phyloP scores from a whole-genome alignment of 768 basidiomycete species.

The Suillus occidentalis region DNA sequence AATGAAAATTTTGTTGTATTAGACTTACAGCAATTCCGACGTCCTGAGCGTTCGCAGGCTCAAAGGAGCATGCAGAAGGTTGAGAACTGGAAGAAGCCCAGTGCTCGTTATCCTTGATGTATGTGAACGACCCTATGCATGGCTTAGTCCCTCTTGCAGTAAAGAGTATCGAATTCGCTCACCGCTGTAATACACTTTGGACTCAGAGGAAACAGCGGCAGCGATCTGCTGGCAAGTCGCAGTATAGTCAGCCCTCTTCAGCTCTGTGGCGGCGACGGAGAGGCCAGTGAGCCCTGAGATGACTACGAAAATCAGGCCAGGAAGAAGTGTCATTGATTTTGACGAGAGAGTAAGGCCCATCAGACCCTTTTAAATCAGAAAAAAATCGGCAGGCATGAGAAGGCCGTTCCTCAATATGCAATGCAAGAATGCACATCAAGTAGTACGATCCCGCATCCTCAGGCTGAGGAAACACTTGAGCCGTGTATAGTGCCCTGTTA shows the following conservation, averaged over 20 bases:
- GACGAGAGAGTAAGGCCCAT: background rate
- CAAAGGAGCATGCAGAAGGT: constrained; percentile 51
- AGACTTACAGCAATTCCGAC: constrained; percentile 45
- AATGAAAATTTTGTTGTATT: background rate
- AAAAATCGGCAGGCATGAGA: background rate
- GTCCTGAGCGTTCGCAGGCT: constrained; percentile 55
- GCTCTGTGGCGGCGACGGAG: background rate
- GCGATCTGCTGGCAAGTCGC: constrained; percentile 37
- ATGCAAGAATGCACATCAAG: background rate
- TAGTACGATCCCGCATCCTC: no score
- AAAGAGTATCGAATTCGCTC: background rate
- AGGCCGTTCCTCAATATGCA: background rate
- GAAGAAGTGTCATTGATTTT: background rate
- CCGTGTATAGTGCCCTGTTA: no score
- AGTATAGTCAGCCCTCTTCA: background rate
- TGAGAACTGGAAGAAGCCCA: constrained; percentile 54
- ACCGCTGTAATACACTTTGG: constrained; percentile 48
- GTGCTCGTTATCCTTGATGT: constrained; percentile 44
- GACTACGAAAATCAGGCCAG: background rate
- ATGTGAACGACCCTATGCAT: constrained; percentile 27
- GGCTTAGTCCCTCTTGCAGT: background rate
- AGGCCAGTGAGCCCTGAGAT: background rate
- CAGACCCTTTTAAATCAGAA: background rate
- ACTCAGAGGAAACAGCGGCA: constrained; percentile 40
- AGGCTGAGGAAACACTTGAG: no score